A percentile compares a stretch with the other conserved stretches of the same genome.
These are phyloP conservation scores for Trichoderma hamatum DNA, from an alignment of 2,329 filamentous ascomycete species.

Conservation along the genomic window DNA sequence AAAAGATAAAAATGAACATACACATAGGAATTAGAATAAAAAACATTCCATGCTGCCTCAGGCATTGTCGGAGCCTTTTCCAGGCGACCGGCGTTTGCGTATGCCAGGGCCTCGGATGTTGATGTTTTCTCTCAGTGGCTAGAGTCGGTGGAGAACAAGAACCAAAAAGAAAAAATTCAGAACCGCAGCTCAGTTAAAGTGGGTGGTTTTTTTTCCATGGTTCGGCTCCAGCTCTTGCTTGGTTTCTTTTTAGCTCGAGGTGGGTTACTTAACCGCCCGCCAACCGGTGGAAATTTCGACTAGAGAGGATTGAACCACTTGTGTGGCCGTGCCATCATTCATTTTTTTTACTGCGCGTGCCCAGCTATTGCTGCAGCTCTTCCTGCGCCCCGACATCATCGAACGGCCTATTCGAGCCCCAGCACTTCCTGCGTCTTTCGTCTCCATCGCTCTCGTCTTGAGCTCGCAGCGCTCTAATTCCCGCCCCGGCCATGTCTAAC, in stretches of 20 bases:
- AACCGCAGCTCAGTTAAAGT: constrained; percentile 11
- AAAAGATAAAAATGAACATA: not conserved
- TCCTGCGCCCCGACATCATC: constrained; percentile 42
- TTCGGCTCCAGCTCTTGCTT: not conserved
- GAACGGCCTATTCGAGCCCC: constrained; percentile 30
- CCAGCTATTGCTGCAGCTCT: constrained; percentile 39
- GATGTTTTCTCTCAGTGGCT: constrained; percentile 21
- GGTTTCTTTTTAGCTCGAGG: not conserved
- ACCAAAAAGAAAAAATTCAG: constrained; percentile 4
- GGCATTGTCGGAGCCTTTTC: constrained; percentile 7
- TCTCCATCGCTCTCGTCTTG: constrained; percentile 33
- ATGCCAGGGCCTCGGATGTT: not conserved
- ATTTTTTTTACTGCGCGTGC: constrained; percentile 39
- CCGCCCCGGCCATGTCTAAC: constrained; percentile 45
- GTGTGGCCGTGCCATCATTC: constrained; percentile 35
- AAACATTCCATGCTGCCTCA: constrained; percentile 12
- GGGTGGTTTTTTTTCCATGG: constrained; percentile 10
- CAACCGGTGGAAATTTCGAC: constrained; percentile 36
- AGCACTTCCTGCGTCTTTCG: constrained; percentile 34
- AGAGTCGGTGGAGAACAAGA: constrained; percentile 8
- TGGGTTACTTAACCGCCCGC: constrained; percentile 25
- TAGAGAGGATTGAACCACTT: constrained; percentile 15
- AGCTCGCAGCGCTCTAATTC: constrained; percentile 31
- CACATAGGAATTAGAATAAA: not conserved
- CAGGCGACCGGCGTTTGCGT: not conserved